phyloP scores from a whole-genome alignment of 345 rosid genomes.

The Diplotaxis tenuifolia region DNA sequence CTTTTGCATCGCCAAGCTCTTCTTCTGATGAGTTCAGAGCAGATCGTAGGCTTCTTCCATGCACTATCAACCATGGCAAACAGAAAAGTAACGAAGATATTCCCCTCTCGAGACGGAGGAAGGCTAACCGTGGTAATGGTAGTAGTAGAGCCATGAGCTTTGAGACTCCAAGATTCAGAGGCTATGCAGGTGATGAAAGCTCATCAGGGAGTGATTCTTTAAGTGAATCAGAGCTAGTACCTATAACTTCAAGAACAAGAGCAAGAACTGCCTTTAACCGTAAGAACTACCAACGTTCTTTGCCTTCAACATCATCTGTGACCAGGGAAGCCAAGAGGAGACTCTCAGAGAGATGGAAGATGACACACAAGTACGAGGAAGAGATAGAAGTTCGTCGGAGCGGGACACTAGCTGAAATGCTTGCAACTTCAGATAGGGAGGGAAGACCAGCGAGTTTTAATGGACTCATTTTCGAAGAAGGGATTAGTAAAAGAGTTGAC shows the following conservation, averaged over 20 bases:
- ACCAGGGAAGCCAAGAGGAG: slow-evolving; percentile 87
- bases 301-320: slow-evolving; percentile 68
- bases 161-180: slow-evolving; percentile 52
- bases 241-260: slow-evolving; percentile 47
- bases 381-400: slow-evolving; percentile 51
- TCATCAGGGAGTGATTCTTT: slow-evolving; percentile 76
- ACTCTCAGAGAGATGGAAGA: slow-evolving; percentile 94
- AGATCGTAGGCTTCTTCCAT: slow-evolving; percentile 47
- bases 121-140: slow-evolving; percentile 33
- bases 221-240: slow-evolving; percentile 56
- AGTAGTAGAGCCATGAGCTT: slow-evolving; percentile 43
- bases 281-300: slow-evolving; percentile 41
- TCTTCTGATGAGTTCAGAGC: slow-evolving; percentile 51
- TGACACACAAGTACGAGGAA: slow-evolving; percentile 63
- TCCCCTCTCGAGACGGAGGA: slow-evolving; percentile 57
- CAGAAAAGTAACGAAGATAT: slow-evolving; percentile 47
- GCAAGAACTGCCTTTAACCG: slow-evolving; percentile 45
- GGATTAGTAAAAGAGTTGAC: slow-evolving; percentile 36
- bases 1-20: slow-evolving; percentile 48
- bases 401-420: slow-evolving; percentile 92
- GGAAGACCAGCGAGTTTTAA: slow-evolving; percentile 45
- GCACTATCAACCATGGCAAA: slow-evolving; percentile 40
- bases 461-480: slow-evolving; percentile 37
- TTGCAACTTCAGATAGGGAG: slow-evolving; percentile 63
- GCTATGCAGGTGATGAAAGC: slow-evolving; percentile 79